Evolutionary conservation across 257 asterid species (phyloP), one percentile per base, ranked within the genome.

Genomic region (Penstemon newberryi): DNA sequence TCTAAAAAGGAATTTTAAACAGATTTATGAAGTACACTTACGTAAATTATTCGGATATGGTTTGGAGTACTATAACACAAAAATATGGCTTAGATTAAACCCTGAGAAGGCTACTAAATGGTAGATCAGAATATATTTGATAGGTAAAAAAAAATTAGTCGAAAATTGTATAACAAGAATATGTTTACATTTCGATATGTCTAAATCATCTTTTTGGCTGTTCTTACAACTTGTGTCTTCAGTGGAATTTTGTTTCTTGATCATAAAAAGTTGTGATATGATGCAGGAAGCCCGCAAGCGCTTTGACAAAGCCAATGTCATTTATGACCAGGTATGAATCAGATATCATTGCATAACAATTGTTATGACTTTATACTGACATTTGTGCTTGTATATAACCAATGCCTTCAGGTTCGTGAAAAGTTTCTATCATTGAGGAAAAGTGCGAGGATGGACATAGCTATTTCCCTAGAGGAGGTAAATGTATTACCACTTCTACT

Each of bases 271-370:
- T 37, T 66, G 55, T 79, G 71, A 33, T 70, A 73, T 64, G 11
- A 59, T 75, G 76, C 96, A 94, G 99, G 99, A 94, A 77, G 89
- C 96, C 77, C 99, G 83, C 79, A 94, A 91, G 83, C 96, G 97
- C 77, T 94, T 94, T 79, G 99, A 91, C 79, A 94, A 94, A 75
- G 96, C 95, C 60, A 90, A 83, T 76, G 84, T 83, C 71, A 71
- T 73, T 75, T 94, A 94, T 79, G 99, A 94, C 73, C 99, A 94
- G 99, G 99, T 86, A 58, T 73, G 72, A 67, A 77, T 69, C 65
- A 58, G n/a, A 5, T 60, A 12, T 70, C 18, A 33, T 7, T 72
- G 52, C 33, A 25, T 25, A 25, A 25, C 33, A 25, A 25, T 25
- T 25, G 33, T 25, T 25, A 25, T 25, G 33, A 25, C 33, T 25